Conservation (phyloP, 2,329 filamentous ascomycete genomes). For the Fusarium sp. region DNA sequence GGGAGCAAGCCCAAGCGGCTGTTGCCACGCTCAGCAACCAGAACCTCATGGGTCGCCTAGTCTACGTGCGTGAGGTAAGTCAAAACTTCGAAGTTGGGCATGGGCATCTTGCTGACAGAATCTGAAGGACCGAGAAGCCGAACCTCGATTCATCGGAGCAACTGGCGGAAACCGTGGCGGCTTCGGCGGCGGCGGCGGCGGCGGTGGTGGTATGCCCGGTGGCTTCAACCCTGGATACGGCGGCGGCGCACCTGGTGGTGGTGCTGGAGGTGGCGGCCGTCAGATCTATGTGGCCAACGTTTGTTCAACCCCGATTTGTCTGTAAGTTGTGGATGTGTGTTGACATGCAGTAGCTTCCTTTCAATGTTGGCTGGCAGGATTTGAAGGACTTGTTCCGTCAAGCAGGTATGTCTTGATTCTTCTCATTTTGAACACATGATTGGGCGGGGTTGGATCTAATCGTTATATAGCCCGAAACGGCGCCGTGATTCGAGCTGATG, state of each 20-base stretch:
- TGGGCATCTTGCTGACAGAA: not conserved
- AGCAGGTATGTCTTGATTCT: slow-evolving; percentile 75
- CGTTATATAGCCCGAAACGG: slow-evolving; percentile 65
- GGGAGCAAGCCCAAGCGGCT: slow-evolving; percentile 98
- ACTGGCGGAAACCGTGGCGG: slow-evolving; percentile 71
- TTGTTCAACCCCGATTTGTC: slow-evolving; percentile 61
- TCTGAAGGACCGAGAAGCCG: slow-evolving; percentile 90
- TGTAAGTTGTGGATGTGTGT: slow-evolving; percentile 19
- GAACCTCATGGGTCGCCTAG: slow-evolving; percentile 96
- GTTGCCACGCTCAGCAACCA: slow-evolving; percentile 99
- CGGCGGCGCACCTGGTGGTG: slow-evolving; percentile 60
- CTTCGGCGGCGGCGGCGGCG: slow-evolving; percentile 64
- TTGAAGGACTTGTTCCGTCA: slow-evolving; percentile 98
- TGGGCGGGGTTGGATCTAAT: slow-evolving; percentile 13
- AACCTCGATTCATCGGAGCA: slow-evolving; percentile 91
- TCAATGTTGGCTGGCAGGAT: slow-evolving; percentile 98
- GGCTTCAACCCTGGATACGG: slow-evolving; percentile 67
- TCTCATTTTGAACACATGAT: not conserved
- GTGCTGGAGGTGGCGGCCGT: slow-evolving; percentile 68
- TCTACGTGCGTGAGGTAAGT: slow-evolving; percentile 96
- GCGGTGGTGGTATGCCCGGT: slow-evolving; percentile 58
- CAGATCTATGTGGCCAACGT: slow-evolving; percentile 99
- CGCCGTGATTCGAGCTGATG: slow-evolving; percentile 91
- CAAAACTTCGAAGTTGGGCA: too few relatives aligned
- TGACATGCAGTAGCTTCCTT: slow-evolving; percentile 77